Evolutionary conservation across 306 rosid species (phyloP), one percentile per base, ranked within the genome.

Genomic region (Citrullus amarus): DNA sequence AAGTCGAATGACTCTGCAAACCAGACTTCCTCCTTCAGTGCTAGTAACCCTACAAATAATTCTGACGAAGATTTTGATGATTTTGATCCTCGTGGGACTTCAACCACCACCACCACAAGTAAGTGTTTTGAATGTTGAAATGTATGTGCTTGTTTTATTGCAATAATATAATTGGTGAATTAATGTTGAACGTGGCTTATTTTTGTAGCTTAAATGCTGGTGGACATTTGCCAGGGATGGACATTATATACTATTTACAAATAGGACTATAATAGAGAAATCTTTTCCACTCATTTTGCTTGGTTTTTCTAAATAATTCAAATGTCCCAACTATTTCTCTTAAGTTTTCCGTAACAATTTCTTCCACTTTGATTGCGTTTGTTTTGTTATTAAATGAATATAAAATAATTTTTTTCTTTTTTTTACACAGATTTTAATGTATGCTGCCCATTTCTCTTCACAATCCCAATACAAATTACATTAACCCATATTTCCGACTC

Each of bases 1-100:
- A 87, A 85, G 67, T 82, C 88, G 73, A 81, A 81, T 10, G 88
- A 79, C 79, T 73, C 79, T 63, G 90, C 86, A 62, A 82, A 79
- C 56, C 84, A 87, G 66, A 58, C 80, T 80, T 80, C 86, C 81
- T 79, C 89, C 71, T 92, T 90, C 78, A 84, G 86, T 50, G 46
- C 91, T 57, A 82, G 78, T 75, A 83, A 63, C 79, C 83, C 84
- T 65, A 81, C 80, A 56, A 88, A 80, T 58, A 81, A 78, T 56
- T 75, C 84, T 1, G 93, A 92, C 44, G 96, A 90, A 66, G 97
- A 92, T 78, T 86, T 91, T 82, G 97, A 91, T 69, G 97, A 92
- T 77, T 96, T 96, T 88, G 96, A 96, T 86, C 99, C 99, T 1
- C 90, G 99, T 69, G 99, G 99, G 81, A 91, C 90, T 69, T 86